Percentiles rank a stretch among this genome's conserved stretches.
Evolutionary conservation across 2,329 filamentous ascomycete genomes (phyloP).

Genomic region (Pyricularia sp.): DNA sequence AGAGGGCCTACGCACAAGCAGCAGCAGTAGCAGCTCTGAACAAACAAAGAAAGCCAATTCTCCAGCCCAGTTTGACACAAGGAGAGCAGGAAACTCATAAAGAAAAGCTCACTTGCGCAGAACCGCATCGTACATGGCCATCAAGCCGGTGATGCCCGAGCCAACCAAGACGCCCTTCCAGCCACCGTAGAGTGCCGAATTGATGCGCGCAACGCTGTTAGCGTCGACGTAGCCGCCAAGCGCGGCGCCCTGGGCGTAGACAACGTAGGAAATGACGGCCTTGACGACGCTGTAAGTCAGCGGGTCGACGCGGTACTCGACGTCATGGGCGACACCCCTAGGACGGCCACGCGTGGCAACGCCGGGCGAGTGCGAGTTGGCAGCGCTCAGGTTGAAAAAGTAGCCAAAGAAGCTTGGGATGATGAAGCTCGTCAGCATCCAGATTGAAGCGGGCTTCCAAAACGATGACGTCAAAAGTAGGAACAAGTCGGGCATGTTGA

Average conservation of each 20-base stretch:
- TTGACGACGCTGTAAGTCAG: slow-evolving; percentile 86
- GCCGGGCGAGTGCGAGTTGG: slow-evolving; percentile 27
- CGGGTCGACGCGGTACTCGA: slow-evolving; percentile 64
- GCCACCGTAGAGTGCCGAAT: slow-evolving; percentile 59
- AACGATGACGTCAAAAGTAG: slow-evolving; percentile 65
- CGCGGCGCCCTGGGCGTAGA: slow-evolving; percentile 61
- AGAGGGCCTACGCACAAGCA: neutral
- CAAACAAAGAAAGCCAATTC: neutral
- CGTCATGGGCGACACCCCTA: slow-evolving; percentile 20
- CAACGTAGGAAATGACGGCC: slow-evolving; percentile 69
- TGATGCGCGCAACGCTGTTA: slow-evolving; percentile 52
- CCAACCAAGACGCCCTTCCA: slow-evolving; percentile 62
- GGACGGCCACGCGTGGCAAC: slow-evolving; percentile 20
- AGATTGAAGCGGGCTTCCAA: slow-evolving; percentile 74
- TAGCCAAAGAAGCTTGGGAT: slow-evolving; percentile 68
- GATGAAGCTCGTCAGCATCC: slow-evolving; percentile 62
- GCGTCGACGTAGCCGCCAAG: slow-evolving; percentile 53
- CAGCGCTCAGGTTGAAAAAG: slow-evolving; percentile 77
- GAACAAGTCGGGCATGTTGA: slow-evolving; percentile 75
- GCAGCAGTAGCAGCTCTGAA: neutral
- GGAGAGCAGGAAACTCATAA: neutral
- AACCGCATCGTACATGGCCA: slow-evolving; percentile 70
- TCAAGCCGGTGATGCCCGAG: slow-evolving; percentile 55
- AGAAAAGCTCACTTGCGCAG: slow-evolving; percentile 49
- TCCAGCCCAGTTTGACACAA: neutral